Conservation (phyloP, 2,329 filamentous ascomycete genomes). For the Exophiala dermatitidis region DNA sequence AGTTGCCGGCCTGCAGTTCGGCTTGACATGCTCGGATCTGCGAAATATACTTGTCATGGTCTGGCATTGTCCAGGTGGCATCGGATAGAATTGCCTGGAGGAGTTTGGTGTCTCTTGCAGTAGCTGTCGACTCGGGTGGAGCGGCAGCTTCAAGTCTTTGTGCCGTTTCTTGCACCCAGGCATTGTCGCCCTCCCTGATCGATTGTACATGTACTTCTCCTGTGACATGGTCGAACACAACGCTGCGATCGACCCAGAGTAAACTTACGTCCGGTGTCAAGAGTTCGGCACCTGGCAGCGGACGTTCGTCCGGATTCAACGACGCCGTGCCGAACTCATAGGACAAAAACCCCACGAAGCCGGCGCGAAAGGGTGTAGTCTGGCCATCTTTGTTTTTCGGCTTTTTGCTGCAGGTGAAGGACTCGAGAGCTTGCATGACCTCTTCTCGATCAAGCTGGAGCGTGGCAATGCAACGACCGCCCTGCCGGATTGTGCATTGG, state of each 20-base stretch:
- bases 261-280: slow-evolving; percentile 65
- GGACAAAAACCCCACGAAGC: slow-evolving; percentile 75
- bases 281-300: slow-evolving; percentile 29
- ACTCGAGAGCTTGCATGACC: slow-evolving; percentile 5
- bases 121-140: slow-evolving; percentile 23
- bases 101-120: slow-evolving; percentile 25
- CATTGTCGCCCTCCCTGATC: slow-evolving; percentile 41
- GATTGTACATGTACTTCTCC: slow-evolving; percentile 61
- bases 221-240: slow-evolving; percentile 66
- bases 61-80: slow-evolving; percentile 32
- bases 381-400: slow-evolving; percentile 1
- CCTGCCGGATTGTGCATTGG: slow-evolving; percentile 1
- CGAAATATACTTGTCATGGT: slow-evolving; percentile 51
- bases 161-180: slow-evolving; percentile 43
- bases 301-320: slow-evolving; percentile 41
- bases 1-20: slow-evolving; percentile 66
- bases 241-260: slow-evolving; percentile 66
- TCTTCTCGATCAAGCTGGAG: slow-evolving; percentile 4
- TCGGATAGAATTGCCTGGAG: slow-evolving; percentile 25
- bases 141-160: slow-evolving; percentile 5
- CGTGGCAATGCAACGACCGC: background rate
- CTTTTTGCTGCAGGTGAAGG: slow-evolving; percentile 8
- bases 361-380: slow-evolving; percentile 63
- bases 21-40: slow-evolving; percentile 64
- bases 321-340: slow-evolving; percentile 69